A percentile compares a stretch with the other conserved stretches of the same genome.
These are phyloP conservation scores for Lotmaria passim DNA, from an alignment of 208 protist genomes.

Conservation along the genomic window DNA sequence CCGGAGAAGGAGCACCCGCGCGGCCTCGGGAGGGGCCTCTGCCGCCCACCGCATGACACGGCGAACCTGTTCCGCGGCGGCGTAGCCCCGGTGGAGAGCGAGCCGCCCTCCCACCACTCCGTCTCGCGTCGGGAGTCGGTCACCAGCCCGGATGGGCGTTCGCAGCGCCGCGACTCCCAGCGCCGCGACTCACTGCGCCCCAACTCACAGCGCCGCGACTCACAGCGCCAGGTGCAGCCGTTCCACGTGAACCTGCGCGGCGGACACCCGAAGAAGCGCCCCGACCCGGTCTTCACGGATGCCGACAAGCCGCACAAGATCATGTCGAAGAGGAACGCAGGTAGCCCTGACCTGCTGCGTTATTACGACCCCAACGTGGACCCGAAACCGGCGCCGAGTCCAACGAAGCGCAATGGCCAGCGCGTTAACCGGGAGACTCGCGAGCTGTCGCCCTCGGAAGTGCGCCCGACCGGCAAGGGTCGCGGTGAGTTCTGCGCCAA, in stretches of 20 bases:
- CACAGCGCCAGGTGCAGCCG: conserved; percentile 11
- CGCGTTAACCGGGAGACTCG: conserved; percentile 48
- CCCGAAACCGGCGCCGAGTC: conserved; percentile 21
- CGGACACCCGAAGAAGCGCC: conserved; percentile 18
- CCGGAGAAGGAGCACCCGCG: conserved; percentile 41
- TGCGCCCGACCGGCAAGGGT: conserved; percentile 19
- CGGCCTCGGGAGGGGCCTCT: conserved; percentile 45
- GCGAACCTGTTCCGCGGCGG: conserved; percentile 47
- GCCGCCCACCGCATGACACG: conserved; percentile 54
- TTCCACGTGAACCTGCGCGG: neutral
- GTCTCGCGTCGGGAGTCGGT: too few species aligned
- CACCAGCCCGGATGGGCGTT: too few species aligned
- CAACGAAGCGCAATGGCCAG: conserved; percentile 27
- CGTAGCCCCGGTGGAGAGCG: neutral
- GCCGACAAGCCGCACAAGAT: conserved; percentile 21
- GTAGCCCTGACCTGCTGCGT: conserved; percentile 41
- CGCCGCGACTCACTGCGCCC: too few species aligned
- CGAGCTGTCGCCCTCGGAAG: conserved; percentile 15
- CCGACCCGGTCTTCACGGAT: conserved; percentile 18
- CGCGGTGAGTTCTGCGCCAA: conserved; percentile 25
- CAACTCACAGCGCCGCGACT: too few species aligned
- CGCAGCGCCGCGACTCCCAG: too few species aligned
- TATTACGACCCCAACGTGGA: conserved; percentile 77
- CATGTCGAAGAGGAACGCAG: conserved; percentile 32
- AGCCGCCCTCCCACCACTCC: conserved; percentile 6